These are phyloP conservation scores for Thymus quinquecostatus DNA, from an alignment of 257 asterid species.

Conservation along the genomic window DNA sequence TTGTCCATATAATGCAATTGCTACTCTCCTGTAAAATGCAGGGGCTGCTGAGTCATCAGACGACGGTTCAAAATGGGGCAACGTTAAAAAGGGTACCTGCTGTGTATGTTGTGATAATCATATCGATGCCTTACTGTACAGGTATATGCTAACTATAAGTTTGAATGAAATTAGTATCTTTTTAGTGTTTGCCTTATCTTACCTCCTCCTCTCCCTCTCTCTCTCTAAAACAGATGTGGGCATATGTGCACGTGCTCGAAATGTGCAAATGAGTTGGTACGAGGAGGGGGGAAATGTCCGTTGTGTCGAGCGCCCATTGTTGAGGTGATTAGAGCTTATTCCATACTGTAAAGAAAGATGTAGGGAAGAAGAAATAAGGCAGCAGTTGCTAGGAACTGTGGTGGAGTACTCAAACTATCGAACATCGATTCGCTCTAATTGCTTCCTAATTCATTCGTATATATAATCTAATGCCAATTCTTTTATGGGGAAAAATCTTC, in stretches of 20 bases:
- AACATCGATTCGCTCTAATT: conserved; percentile 42
- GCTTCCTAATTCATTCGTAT: conserved; percentile 60
- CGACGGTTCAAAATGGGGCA: conserved; percentile 87
- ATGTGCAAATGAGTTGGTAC: conserved; percentile 90
- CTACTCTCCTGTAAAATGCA: conserved; percentile 31
- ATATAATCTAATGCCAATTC: conserved; percentile 46
- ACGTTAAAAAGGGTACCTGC: conserved; percentile 93
- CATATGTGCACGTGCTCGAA: conserved; percentile 99
- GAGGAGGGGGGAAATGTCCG: conserved; percentile 96
- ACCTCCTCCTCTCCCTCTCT: background rate
- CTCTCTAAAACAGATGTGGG: conserved; percentile 68
- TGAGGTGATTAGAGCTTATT: conserved; percentile 97
- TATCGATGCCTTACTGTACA: conserved; percentile 87
- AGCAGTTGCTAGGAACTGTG: conserved; percentile 36
- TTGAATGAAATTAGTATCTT: background rate
- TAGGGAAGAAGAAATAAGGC: conserved; percentile 35
- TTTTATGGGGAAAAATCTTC: conserved; percentile 23
- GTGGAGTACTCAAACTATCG: conserved; percentile 51
- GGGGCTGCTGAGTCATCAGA: conserved; percentile 71
- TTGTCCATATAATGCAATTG: too few species aligned
- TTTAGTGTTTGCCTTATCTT: background rate
- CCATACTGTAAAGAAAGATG: conserved; percentile 64
- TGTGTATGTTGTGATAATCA: conserved; percentile 94
- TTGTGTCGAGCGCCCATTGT: conserved; percentile 96
- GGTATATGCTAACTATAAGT: conserved; percentile 48